These are phyloP conservation scores for Cytospora piceicola DNA, from an alignment of 2,329 filamentous ascomycete genomes.

Conservation along the genomic window DNA sequence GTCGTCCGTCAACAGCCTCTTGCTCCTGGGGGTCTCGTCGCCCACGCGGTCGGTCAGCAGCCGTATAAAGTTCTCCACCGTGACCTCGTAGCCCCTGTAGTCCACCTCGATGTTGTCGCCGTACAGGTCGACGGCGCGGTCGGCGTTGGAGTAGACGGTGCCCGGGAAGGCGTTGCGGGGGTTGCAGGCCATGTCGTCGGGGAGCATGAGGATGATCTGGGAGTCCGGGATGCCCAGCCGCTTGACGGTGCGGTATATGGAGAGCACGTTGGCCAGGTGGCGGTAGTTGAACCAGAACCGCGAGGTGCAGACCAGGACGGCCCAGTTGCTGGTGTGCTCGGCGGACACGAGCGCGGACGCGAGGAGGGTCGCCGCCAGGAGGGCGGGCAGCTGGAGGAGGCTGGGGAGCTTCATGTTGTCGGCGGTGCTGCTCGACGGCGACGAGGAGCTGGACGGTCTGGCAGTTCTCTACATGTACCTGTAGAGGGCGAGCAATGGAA, in stretches of 20 bases:
- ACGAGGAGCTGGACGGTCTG: not conserved
- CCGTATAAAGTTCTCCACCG: slow-evolving; percentile 97
- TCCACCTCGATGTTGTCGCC: slow-evolving; percentile 99
- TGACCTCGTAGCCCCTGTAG: slow-evolving; percentile 97
- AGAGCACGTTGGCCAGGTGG: slow-evolving; percentile 95
- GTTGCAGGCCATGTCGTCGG: slow-evolving; percentile 99
- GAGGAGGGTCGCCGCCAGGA: slow-evolving; percentile 54
- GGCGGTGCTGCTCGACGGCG: not conserved
- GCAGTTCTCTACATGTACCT: not conserved
- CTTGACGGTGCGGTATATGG: slow-evolving; percentile 97
- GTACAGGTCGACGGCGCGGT: slow-evolving; percentile 92
- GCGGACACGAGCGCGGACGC: slow-evolving; percentile 53
- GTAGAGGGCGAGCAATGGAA: not conserved
- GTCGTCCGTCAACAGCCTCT: slow-evolving; percentile 90
- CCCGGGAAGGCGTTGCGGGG: slow-evolving; percentile 97
- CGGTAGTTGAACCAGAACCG: slow-evolving; percentile 99
- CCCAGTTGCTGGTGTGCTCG: slow-evolving; percentile 98
- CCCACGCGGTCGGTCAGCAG: slow-evolving; percentile 92
- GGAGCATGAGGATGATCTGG: slow-evolving; percentile 99
- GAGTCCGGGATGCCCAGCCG: slow-evolving; percentile 96
- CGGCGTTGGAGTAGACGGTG: slow-evolving; percentile 97
- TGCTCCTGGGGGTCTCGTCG: slow-evolving; percentile 92
- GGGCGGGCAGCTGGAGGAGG: slow-evolving; percentile 50
- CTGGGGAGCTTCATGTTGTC: slow-evolving; percentile 54
- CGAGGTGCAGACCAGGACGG: slow-evolving; percentile 96